Conservation (phyloP, 2,329 filamentous ascomycete species). For the Fusarium graminum region DNA sequence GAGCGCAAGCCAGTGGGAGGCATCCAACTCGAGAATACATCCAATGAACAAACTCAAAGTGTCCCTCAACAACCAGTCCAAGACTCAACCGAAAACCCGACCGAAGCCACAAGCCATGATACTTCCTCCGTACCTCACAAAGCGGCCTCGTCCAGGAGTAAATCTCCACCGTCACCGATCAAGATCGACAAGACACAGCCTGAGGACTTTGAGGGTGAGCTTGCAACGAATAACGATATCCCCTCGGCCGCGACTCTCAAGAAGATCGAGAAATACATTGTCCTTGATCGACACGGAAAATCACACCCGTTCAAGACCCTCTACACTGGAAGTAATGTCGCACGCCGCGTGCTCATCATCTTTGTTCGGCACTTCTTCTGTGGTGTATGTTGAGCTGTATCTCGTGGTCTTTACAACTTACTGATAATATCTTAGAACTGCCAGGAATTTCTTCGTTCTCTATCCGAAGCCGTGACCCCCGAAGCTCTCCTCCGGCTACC, state of each 20-base stretch:
- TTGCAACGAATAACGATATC: conserved; percentile 67
- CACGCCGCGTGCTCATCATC: conserved; percentile 73
- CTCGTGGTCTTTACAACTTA: conserved; percentile 22
- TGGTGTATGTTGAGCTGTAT: conserved; percentile 67
- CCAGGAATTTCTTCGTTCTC: conserved; percentile 77
- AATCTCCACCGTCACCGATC: conserved; percentile 46
- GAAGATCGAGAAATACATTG: conserved; percentile 66
- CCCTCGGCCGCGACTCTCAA: conserved; percentile 64
- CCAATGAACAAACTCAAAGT: conserved; percentile 25
- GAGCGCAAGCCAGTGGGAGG: conserved; percentile 27
- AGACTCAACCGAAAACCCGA: conserved; percentile 20
- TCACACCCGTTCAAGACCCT: conserved; percentile 72
- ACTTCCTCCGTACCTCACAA: conserved; percentile 38
- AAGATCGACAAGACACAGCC: conserved; percentile 58
- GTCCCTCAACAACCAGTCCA: conserved; percentile 26
- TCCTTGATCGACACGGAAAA: conserved; percentile 73
- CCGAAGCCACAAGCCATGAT: conserved; percentile 21
- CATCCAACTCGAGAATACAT: conserved; percentile 13
- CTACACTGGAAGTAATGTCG: conserved; percentile 67
- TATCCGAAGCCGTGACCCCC: conserved; percentile 70
- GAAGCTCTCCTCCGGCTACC: conserved; percentile 64
- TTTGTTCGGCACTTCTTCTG: conserved; percentile 87
- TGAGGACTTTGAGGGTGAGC: conserved; percentile 68
- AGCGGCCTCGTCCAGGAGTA: conserved; percentile 31
- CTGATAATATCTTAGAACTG: conserved; percentile 68